A percentile compares a stretch with the other conserved stretches of the same genome.
Conservation (phyloP, 2,329 filamentous ascomycete species). For the Sarocladium strictum region DNA sequence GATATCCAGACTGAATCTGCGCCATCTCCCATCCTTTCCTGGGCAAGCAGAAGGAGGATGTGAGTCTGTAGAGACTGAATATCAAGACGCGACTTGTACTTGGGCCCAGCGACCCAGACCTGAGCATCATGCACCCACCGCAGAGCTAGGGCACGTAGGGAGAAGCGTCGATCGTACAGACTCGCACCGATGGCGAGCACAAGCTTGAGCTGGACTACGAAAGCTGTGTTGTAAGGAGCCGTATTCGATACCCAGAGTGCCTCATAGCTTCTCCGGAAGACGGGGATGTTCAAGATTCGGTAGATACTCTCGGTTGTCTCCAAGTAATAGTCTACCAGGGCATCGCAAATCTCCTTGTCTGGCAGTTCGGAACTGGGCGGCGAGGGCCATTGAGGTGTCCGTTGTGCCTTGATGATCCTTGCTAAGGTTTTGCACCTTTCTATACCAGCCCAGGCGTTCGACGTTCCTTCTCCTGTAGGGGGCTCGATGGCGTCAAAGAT, state of each 20-base stretch:
- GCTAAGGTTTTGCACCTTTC: constrained; percentile 47
- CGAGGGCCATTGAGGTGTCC: constrained; percentile 42
- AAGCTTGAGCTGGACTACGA: constrained; percentile 52
- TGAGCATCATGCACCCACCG: constrained; percentile 54
- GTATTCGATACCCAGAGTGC: constrained; percentile 36
- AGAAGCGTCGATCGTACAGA: constrained; percentile 43
- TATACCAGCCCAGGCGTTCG: constrained; percentile 29
- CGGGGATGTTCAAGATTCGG: constrained; percentile 45
- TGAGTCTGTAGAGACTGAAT: constrained; percentile 45
- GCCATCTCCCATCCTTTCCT: constrained; percentile 29
- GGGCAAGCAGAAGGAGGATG: constrained; percentile 37
- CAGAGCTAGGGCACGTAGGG: constrained; percentile 41
- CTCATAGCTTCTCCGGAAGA: constrained; percentile 43
- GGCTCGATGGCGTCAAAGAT: constrained; percentile 38
- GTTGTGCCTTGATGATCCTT: constrained; percentile 43
- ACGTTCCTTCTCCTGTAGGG: constrained; percentile 28
- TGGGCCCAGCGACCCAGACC: constrained; percentile 46
- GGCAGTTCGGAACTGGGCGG: constrained; percentile 39
- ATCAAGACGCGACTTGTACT: constrained; percentile 44
- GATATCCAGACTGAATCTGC: constrained; percentile 43
- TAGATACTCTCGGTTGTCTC: constrained; percentile 39
- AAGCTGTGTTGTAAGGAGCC: constrained; percentile 29
- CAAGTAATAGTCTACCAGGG: constrained; percentile 43
- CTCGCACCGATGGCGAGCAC: constrained; percentile 51
- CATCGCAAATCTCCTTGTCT: constrained; percentile 34